These are phyloP conservation scores for Backusella macrospora DNA, from an alignment of 192 early-diverging fungal genomes.

Conservation along the genomic window DNA sequence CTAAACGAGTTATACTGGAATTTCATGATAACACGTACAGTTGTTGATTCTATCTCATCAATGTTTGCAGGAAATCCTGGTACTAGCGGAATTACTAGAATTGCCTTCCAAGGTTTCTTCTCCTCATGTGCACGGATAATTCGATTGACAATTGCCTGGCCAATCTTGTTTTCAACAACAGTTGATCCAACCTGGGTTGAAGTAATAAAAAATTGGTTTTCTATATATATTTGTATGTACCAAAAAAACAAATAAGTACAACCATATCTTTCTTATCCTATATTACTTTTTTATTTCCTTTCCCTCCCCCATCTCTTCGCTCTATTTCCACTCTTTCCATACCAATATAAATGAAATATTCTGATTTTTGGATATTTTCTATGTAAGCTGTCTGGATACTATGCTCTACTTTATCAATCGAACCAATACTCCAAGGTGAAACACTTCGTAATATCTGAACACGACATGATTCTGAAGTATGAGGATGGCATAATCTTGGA, in stretches of 20 bases:
- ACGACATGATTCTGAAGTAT: constrained; percentile 7
- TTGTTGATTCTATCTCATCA: constrained; percentile 64
- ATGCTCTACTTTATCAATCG: constrained; percentile 56
- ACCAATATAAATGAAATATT: constrained; percentile 85
- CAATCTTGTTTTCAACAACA: constrained; percentile 78
- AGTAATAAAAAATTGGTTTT: constrained; percentile 88
- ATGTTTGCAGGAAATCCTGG: constrained; percentile 81
- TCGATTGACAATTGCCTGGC: constrained; percentile 71
- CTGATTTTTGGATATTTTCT: constrained; percentile 69
- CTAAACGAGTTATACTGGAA: constrained; percentile 78
- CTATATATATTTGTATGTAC: too few relatives aligned
- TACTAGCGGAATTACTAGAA: constrained; percentile 76
- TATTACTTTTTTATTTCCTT: neutral
- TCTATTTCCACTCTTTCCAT: neutral
- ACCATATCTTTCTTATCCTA: neutral
- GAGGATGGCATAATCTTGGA: constrained; percentile 19
- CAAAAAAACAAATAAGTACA: neutral
- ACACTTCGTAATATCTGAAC: constrained; percentile 71
- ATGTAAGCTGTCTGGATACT: constrained; percentile 80
- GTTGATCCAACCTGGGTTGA: constrained; percentile 54
- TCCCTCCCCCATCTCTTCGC: neutral
- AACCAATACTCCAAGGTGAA: constrained; percentile 70
- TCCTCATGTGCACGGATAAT: constrained; percentile 68
- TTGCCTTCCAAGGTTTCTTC: constrained; percentile 58
- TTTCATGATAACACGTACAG: constrained; percentile 77